Evolutionary conservation across 257 asterid species (phyloP).

Genomic region (Solanum chaucha): DNA sequence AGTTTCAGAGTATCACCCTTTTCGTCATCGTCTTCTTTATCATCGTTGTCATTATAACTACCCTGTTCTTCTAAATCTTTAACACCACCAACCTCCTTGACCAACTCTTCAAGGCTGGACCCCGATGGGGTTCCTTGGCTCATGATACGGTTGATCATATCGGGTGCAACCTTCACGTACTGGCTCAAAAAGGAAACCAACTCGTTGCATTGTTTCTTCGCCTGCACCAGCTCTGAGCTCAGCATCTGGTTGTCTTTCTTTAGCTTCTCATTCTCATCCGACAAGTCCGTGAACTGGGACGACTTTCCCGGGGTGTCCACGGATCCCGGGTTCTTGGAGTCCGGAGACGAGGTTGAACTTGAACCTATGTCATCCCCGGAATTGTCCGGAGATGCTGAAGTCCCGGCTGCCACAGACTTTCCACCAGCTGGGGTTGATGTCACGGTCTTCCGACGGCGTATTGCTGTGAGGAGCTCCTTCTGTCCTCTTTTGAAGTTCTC

Average conservation of each 20-base stretch:
- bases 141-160: constrained; percentile 43
- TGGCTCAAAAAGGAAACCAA: constrained; percentile 43
- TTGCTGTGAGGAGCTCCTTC: constrained; percentile 47
- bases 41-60: background rate
- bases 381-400: constrained; percentile 25
- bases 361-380: constrained; percentile 63
- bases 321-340: constrained; percentile 49
- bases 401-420: constrained; percentile 13
- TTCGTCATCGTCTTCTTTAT: constrained; percentile 26
- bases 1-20: constrained; percentile 41
- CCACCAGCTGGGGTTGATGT: constrained; percentile 5
- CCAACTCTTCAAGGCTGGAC: constrained; percentile 10
- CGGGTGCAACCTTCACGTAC: constrained; percentile 47
- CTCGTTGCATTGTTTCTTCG: constrained; percentile 60
- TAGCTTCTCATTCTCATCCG: constrained; percentile 58
- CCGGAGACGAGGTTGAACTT: constrained; percentile 60
- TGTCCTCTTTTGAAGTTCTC: constrained; percentile 64
- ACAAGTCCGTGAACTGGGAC: constrained; percentile 45
- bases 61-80: background rate
- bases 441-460: constrained; percentile 58
- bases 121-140: constrained; percentile 7
- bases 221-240: constrained; percentile 51
- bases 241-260: constrained; percentile 41
- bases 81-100: background rate
- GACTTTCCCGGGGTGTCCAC: constrained; percentile 35